phyloP scores from a whole-genome alignment of 148 eudicot genomes.

The Rhododendron griersonianum region DNA sequence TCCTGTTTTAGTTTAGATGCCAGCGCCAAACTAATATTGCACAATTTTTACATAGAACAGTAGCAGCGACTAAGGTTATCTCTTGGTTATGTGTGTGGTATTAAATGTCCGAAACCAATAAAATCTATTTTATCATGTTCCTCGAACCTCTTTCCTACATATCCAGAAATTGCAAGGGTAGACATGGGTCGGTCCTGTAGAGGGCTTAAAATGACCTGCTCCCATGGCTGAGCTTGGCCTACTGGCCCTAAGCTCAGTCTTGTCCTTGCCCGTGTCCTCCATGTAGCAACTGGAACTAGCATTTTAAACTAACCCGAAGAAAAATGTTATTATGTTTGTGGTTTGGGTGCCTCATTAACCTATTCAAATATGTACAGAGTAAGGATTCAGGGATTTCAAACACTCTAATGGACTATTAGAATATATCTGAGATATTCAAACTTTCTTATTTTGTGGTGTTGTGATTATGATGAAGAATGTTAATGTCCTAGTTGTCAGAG shows the following conservation, averaged over 20 bases:
- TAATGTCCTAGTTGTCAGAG: too few relatives aligned
- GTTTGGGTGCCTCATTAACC: not conserved
- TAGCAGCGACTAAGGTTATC: not conserved
- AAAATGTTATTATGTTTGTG: not conserved
- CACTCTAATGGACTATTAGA: not conserved
- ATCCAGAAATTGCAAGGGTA: not conserved
- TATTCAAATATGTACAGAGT: not conserved
- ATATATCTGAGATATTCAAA: not conserved
- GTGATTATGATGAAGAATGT: too few relatives aligned
- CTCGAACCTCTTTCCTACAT: not conserved
- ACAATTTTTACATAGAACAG: not conserved
- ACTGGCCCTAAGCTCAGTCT: not conserved
- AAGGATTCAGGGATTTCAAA: too few relatives aligned
- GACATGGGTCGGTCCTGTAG: not conserved
- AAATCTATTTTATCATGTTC: not conserved
- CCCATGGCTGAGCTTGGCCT: not conserved
- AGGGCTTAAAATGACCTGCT: not conserved
- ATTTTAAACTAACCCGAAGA: not conserved
- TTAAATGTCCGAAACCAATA: not conserved
- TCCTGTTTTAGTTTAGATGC: not conserved
- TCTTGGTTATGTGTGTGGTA: not conserved
- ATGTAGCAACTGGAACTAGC: not conserved
- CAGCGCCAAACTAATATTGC: not conserved
- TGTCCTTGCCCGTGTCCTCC: not conserved
- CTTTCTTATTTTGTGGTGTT: not conserved